Evolutionary conservation across 2,329 filamentous ascomycete genomes (phyloP), one percentile per base, ranked within the genome.

Genomic region (Cordyceps fumosorosea): DNA sequence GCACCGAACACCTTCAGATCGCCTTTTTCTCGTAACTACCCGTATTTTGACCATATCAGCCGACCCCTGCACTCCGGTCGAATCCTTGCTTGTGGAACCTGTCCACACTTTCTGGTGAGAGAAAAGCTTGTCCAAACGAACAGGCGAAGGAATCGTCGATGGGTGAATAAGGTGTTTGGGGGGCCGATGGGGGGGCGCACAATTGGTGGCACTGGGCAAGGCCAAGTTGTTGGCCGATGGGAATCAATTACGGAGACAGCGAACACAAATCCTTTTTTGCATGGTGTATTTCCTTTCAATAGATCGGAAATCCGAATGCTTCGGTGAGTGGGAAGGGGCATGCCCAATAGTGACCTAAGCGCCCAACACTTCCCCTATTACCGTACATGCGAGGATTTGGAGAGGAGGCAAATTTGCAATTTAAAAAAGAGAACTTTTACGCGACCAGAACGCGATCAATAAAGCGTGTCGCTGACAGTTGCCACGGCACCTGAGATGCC

Each of bases 391-490:
- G n/a, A n/a, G n/a, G n/a, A n/a, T n/a, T n/a, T n/a, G n/a, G n/a
- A n/a, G 5, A 22, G 20, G 12, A 47, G 44, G n/a, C 44, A 24
- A 47, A 47, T 24, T 14, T n/a, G 20, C n/a, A 24, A 16, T 14
- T 50, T 16, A 29, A n/a, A 51, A 50, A 50, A n/a, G 5, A n/a
- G 12, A 26, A 37, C 42, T 57, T n/a, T 57, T 57, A 52, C 56
- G 56, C 56, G 47, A 52, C 22, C 20, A 44, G 3, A 29, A 57
- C 44, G 47, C 34, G 45, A 20, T n/a, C 3, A 4, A 51, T 11
- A 12, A 6, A 51, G 29, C 56, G 56, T 51, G 56, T 58, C 18
- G 56, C 56, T 52, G 32, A 59, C 56, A 14, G 55, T 50, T 57
- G 56, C 54, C 40, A 34, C 54, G 20, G 26, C 42, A 32, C 20